Evolutionary conservation across 768 basidiomycete genomes (phyloP).

Genomic region (Holtermanniella nyarrowii): DNA sequence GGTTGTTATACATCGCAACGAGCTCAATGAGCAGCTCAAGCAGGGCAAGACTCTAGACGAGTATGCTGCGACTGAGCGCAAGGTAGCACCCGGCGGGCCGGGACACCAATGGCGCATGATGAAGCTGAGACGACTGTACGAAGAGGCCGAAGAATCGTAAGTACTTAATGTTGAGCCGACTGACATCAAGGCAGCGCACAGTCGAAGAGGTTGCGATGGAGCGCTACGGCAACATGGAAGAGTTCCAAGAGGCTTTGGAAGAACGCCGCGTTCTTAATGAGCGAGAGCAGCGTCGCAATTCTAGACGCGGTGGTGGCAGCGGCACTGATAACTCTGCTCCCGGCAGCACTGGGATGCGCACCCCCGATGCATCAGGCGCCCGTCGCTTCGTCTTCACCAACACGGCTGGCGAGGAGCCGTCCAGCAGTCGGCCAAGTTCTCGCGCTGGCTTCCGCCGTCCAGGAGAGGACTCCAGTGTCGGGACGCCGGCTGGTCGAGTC

Average conservation of each 20-base stretch:
- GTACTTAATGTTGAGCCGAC: slow-evolving; percentile 8
- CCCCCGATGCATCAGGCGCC: slow-evolving; percentile 44
- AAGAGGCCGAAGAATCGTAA: slow-evolving; percentile 74
- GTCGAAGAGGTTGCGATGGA: slow-evolving; percentile 63
- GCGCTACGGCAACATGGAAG: slow-evolving; percentile 71
- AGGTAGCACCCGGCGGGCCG: slow-evolving; percentile 67
- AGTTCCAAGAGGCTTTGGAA: slow-evolving; percentile 79
- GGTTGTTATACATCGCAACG: slow-evolving; percentile 34
- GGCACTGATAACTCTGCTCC: slow-evolving; percentile 39
- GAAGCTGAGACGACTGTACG: slow-evolving; percentile 80
- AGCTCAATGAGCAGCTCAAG: slow-evolving; percentile 41
- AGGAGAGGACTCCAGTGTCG: slow-evolving; percentile 43
- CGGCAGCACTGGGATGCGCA: slow-evolving; percentile 31
- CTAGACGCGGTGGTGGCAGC: slow-evolving; percentile 39
- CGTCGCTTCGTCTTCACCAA: slow-evolving; percentile 42
- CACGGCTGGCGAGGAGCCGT: slow-evolving; percentile 27
- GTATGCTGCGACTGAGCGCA: slow-evolving; percentile 44
- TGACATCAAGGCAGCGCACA: slow-evolving; percentile 23
- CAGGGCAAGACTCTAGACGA: slow-evolving; percentile 47
- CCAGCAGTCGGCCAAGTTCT: slow-evolving; percentile 55
- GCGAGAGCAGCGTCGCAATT: slow-evolving; percentile 52
- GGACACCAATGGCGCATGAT: slow-evolving; percentile 98
- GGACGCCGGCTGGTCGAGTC: slow-evolving; percentile 7
- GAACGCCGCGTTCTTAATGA: slow-evolving; percentile 79
- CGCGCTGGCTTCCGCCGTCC: slow-evolving; percentile 82